Evolutionary conservation across 129 eudicot species (phyloP), one percentile per base, ranked within the genome.

Genomic region (Artemisia annua): DNA sequence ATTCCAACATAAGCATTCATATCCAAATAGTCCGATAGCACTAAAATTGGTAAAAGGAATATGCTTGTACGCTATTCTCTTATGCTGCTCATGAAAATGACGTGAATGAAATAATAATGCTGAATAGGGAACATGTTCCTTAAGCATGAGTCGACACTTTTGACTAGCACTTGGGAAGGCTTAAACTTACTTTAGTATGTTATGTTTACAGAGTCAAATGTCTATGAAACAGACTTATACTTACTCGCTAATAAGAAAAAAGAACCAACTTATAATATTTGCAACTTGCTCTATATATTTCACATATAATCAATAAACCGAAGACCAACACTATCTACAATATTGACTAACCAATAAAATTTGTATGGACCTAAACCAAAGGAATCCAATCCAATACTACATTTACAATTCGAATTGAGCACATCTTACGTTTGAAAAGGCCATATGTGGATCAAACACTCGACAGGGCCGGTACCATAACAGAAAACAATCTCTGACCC

Each of bases 401-500:
- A 65, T 44, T 66, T 56, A 62, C 63, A 75, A 16, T 46, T 66
- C 48, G 46, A 66, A 1, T 14, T 0, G 72, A 39, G 6, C 44
- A 1, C 44, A 39, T 39, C 44, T 39, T 39, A 20, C 1, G 44
- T 53, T 48, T 6, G 7, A n/a, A n/a, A 20, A 12, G 44, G 6
- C 44, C 7, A 22, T 10, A 63, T 7, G 14, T 6, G 20, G 46
- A 75, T 76, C 74, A 58, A 67, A 55, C 65, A 53, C 48, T 19
- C 1, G 44, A 74, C 65, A 67, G 0, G 2, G 80, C 74, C 14
- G 74, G 74, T 10, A 75, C 11, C 72, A 75, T 65, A 24, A 20
- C 66, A 11, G 67, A 67, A 66, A 16, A 35, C 0, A 60, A 66
- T 44, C 48, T 67, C 19, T 4, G 72, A 53, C 65, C 39, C 17